Evolutionary conservation across 164 flowering plant genomes (phyloP), one percentile per base, ranked within the genome.

Genomic region (Liquidambar formosana): DNA sequence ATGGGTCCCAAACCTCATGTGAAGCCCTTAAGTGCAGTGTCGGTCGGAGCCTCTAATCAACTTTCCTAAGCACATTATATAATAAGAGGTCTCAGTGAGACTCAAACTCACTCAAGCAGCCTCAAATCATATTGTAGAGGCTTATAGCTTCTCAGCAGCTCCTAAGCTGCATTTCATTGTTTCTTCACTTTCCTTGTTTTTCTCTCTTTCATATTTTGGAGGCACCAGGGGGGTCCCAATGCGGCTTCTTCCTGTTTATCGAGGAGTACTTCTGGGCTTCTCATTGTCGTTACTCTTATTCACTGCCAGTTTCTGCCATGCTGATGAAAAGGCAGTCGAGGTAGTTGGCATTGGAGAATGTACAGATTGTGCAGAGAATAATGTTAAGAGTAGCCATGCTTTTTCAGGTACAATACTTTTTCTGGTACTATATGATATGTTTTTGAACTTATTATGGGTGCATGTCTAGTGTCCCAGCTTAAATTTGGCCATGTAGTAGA

Each of bases 261-360:
- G 65, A 67, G 74, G 69, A 47, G 76, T 80, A 51, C 78, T 74
- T 33, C 21, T 83, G 72, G 81, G 81, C 70, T 68, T 83, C 61
- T 79, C 73, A 65, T 26, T 81, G 49, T 61, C 63, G 22, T 69
- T 85, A 10, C 67, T 33, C 4, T 33, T 89, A 1, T 68, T 81
- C n/a, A 56, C 64, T 10, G 67, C 57, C 14, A 81, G 77, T 23
- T 70, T 75, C 65, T 79, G 85, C 72, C 44, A 70, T 76, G 82
- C 71, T 8, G 80, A 67, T 22, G 77, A 74, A 12, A 74, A 77
- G 65, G 70, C 75, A 15, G 87, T 84, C 4, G 83, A 90, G 72
- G 96, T 89, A 2, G 84, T 90, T 54, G 98, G 98, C 0, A 14
- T 69, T 8, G 89, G 86, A 57, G 91, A 87, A 65, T 93, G 98